Evolutionary conservation across 2,329 filamentous ascomycete species (phyloP).

Genomic region (Setomelanomma holmii): DNA sequence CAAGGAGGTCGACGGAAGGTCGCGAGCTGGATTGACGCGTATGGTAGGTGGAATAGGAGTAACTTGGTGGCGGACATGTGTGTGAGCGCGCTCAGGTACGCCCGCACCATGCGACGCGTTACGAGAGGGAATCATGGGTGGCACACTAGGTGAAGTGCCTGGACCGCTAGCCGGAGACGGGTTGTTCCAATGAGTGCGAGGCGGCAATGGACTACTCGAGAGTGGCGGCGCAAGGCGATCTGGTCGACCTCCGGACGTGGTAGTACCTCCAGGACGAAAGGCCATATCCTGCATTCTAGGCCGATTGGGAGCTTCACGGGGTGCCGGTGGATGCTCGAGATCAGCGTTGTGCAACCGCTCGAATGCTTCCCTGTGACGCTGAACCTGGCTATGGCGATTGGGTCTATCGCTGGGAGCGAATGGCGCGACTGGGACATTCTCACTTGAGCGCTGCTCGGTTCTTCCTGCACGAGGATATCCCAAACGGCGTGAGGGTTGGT

Average conservation of each 20-base stretch:
- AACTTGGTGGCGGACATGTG: slow-evolving; percentile 2
- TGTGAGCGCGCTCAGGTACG: slow-evolving; percentile 1
- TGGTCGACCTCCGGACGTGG: neutral
- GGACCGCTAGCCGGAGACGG: neutral
- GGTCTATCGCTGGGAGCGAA: neutral
- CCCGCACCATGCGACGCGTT: slow-evolving; percentile 3
- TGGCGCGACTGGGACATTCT: slow-evolving; percentile 23
- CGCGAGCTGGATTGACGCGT: neutral
- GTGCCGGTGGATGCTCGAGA: slow-evolving; percentile 11
- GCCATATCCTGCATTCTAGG: slow-evolving; percentile 5
- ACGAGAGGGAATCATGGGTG: slow-evolving; percentile 9
- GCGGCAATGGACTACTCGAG: slow-evolving; percentile 10
- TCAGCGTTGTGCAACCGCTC: slow-evolving; percentile 19
- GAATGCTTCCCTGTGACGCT: slow-evolving; percentile 21
- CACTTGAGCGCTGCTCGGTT: slow-evolving; percentile 28
- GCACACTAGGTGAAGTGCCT: slow-evolving; percentile 2
- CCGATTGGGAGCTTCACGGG: slow-evolving; percentile 21
- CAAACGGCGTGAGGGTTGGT: too few species aligned
- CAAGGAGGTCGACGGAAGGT: neutral
- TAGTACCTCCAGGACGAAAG: neutral
- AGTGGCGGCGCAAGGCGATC: slow-evolving; percentile 9
- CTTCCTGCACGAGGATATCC: too few species aligned
- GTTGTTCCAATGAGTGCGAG: neutral
- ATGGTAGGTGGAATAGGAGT: neutral
- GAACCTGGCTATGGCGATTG: slow-evolving; percentile 15